Conservation (phyloP, 805 yeast genomes). For the Scheffersomyces amazonensis region DNA sequence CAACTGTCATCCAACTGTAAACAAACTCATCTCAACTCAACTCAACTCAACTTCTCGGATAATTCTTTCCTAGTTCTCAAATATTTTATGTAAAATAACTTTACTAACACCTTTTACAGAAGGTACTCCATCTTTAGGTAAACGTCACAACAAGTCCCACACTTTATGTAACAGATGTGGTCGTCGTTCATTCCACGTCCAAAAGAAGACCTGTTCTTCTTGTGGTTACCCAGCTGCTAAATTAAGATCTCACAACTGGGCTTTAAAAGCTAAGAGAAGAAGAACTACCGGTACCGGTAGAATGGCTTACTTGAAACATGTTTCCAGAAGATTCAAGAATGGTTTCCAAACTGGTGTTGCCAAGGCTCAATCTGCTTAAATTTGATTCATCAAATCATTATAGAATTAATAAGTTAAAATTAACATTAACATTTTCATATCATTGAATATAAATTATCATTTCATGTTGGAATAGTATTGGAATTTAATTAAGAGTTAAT, state of each 20-base stretch:
- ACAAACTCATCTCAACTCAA: too few species aligned
- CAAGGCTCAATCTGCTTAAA: conserved; percentile 56
- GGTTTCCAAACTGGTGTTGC: conserved; percentile 92
- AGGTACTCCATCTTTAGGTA: conserved; percentile 99
- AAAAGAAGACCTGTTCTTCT: conserved; percentile 97
- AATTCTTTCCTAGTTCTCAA: too few species aligned
- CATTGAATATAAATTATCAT: too few species aligned
- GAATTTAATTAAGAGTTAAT: too few species aligned
- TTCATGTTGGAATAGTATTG: too few species aligned
- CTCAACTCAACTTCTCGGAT: too few species aligned
- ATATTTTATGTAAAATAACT: not conserved
- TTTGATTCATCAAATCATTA: too few species aligned
- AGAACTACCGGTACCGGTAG: conserved; percentile 99
- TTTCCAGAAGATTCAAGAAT: conserved; percentile 97
- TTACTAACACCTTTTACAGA: conserved; percentile 41
- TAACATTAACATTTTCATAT: too few species aligned
- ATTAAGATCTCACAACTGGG: conserved; percentile 99
- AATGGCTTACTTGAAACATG: conserved; percentile 96
- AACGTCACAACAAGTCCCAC: conserved; percentile 99
- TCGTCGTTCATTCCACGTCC: conserved; percentile 97
- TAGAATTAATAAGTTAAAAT: too few species aligned
- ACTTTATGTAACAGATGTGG: conserved; percentile 99
- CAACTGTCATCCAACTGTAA: too few species aligned
- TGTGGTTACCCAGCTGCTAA: conserved; percentile 99
- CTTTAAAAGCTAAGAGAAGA: conserved; percentile 98